Evolutionary conservation across 176 grass and related monocot species (phyloP).

Genomic region (Carex myosuroides): DNA sequence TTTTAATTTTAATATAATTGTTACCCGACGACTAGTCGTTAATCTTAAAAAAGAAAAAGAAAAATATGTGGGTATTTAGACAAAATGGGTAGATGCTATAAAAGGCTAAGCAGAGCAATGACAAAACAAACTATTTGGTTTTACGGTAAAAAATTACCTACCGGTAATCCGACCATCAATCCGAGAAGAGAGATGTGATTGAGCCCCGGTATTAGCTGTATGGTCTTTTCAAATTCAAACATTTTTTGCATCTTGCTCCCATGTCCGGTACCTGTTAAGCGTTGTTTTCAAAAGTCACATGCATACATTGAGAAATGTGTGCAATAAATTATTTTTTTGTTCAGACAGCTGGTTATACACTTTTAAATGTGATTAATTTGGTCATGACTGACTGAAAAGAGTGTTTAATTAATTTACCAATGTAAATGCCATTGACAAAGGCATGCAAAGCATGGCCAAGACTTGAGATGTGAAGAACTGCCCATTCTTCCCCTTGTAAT

Average conservation of each 20-base stretch:
- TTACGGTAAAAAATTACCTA: constrained; percentile 11
- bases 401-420: constrained; percentile 30
- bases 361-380: constrained; percentile 5
- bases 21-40: too few species aligned
- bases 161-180: constrained; percentile 35
- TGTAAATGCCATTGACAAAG: constrained; percentile 45
- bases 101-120: neutral
- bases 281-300: neutral
- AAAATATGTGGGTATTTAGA: neutral
- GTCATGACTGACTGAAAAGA: neutral
- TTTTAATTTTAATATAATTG: too few species aligned
- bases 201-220: constrained; percentile 29
- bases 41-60: too few species aligned
- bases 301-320: neutral
- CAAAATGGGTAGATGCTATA: neutral
- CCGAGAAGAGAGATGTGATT: constrained; percentile 56
- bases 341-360: neutral
- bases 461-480: constrained; percentile 55
- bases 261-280: constrained; percentile 29
- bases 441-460: constrained; percentile 52
- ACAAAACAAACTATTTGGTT: neutral
- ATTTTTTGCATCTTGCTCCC: constrained; percentile 72
- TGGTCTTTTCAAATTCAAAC: constrained; percentile 43
- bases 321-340: neutral
- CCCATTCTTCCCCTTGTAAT: constrained; percentile 29